Evolutionary conservation across 1,284 basidiomycete genomes (phyloP), one percentile per base, ranked within the genome.

Genomic region (Prillingera fragicola): DNA sequence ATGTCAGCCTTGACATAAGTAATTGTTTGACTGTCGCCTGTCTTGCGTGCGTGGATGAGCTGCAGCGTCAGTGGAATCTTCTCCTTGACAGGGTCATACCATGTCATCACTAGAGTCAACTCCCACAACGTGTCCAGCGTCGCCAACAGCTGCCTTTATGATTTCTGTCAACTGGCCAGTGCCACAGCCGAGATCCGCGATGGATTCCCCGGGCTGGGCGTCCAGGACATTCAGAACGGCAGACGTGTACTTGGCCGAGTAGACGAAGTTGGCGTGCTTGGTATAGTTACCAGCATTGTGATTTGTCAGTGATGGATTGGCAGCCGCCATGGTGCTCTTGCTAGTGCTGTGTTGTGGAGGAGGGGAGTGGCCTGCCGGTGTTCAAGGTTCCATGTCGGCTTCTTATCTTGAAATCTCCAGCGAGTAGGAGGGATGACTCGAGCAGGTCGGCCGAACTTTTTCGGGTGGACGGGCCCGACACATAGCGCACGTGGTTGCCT

Each of bases 121-220:
- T 0, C 84, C 87, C 3, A 83, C 73, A 3, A 85, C 78, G 5
- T 73, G 28, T 0, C 85, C 86, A 0, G 70, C 65, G 8, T 53
- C 50, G 13, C 78, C 77, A 0, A 87, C 82, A 8, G 74, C 57
- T 9, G 74, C 59, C 38, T 77, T 73, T 33, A 89, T 73, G 46
- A 76, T 70, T 32, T 76, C 54, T 0, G 84, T 85, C 13, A 90
- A 68, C 55, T 89, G 83, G 0, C 85, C 87, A 33, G 80, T 85
- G 5, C 87, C 87, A 59, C 87, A 89, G 4, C 87, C 87, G 29
- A 90, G 72, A 59, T 90, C 87, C 33, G 85, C 73, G 44, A 90
- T 81, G 33, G 72, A 71, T 54, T 89, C 83, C 2, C 84, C 84
- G 0, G 77, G 74, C 54, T 77, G 56, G 0, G 84, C 74, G 21